phyloP scores from a whole-genome alignment of 2,329 filamentous ascomycete species.

The Sarocladium kiliense region DNA sequence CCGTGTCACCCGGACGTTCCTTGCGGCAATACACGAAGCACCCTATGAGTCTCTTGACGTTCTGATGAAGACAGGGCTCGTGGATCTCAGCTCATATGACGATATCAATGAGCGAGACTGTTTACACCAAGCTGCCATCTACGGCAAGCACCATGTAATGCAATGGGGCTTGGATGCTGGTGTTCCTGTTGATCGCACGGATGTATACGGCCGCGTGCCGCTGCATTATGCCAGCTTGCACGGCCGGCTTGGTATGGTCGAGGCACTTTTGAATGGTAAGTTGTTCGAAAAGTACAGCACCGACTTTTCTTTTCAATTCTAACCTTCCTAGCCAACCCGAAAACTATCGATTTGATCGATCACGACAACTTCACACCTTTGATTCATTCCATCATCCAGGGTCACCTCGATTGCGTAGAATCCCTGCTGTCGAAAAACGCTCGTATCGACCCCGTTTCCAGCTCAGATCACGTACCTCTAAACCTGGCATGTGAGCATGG shows the following conservation, averaged over 20 bases:
- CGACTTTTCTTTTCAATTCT: not conserved
- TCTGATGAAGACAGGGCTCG: conserved; percentile 73
- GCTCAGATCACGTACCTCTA: conserved; percentile 87
- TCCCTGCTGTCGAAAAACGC: conserved; percentile 72
- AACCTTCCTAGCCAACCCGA: conserved; percentile 50
- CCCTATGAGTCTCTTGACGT: conserved; percentile 70
- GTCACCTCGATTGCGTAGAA: conserved; percentile 74
- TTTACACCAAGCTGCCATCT: conserved; percentile 93
- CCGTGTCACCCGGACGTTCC: conserved; percentile 81
- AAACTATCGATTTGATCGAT: conserved; percentile 82
- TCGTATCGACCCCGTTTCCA: conserved; percentile 79
- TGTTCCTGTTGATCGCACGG: conserved; percentile 73
- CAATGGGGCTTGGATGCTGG: conserved; percentile 67
- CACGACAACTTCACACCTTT: conserved; percentile 96
- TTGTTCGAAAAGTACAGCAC: not conserved
- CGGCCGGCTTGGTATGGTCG: conserved; percentile 78
- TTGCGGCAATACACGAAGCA: conserved; percentile 83
- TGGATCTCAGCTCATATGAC: conserved; percentile 90
- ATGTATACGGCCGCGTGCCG: conserved; percentile 91
- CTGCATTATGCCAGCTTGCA: conserved; percentile 97
- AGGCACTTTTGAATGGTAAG: conserved; percentile 62
- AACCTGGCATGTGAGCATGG: conserved; percentile 95
- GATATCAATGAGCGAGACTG: conserved; percentile 98
- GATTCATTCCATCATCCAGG: conserved; percentile 90
- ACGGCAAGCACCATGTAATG: conserved; percentile 76